phyloP scores from a whole-genome alignment of 2,329 filamentous ascomycete species.

The Rugonectria rugulosa region DNA sequence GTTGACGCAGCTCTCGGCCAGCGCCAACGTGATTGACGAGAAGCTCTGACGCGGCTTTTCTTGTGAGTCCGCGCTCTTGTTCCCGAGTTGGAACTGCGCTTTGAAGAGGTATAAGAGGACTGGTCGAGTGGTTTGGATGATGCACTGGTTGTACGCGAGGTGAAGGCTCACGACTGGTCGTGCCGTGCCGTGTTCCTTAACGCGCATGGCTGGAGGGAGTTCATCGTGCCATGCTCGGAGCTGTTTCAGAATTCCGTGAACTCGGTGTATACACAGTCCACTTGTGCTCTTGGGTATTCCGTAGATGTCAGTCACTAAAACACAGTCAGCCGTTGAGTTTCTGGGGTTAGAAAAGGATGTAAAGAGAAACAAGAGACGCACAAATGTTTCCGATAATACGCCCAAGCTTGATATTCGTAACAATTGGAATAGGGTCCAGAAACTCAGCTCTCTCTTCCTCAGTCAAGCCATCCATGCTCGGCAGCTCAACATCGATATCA shows the following conservation, averaged over 20 bases:
- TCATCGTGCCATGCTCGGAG: constrained; percentile 41
- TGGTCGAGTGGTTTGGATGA: constrained; percentile 44
- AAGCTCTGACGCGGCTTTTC: constrained; percentile 26
- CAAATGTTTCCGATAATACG: constrained; percentile 42
- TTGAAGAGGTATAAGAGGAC: constrained; percentile 43
- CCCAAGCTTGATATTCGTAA: constrained; percentile 40
- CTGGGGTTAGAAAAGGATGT: not conserved
- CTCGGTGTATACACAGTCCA: constrained; percentile 40
- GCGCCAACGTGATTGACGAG: constrained; percentile 42
- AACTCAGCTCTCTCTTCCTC: constrained; percentile 40
- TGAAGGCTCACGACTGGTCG: constrained; percentile 39
- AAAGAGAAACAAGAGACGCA: not conserved
- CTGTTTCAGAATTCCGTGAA: constrained; percentile 39
- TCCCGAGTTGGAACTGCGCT: constrained; percentile 36
- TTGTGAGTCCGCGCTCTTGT: constrained; percentile 14
- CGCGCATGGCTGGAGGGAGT: constrained; percentile 32
- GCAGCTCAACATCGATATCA: constrained; percentile 44
- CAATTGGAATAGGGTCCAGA: constrained; percentile 38
- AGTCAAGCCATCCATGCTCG: constrained; percentile 40
- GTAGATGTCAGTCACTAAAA: constrained; percentile 38
- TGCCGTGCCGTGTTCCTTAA: constrained; percentile 37
- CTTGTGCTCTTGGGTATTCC: constrained; percentile 39
- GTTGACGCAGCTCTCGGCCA: constrained; percentile 55
- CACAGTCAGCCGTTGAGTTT: fast-evolving
- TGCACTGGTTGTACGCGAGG: constrained; percentile 45